A percentile compares a stretch with the other conserved stretches of the same genome.
Conservation (phyloP, 306 rosid species). For the Quercus robur region DNA sequence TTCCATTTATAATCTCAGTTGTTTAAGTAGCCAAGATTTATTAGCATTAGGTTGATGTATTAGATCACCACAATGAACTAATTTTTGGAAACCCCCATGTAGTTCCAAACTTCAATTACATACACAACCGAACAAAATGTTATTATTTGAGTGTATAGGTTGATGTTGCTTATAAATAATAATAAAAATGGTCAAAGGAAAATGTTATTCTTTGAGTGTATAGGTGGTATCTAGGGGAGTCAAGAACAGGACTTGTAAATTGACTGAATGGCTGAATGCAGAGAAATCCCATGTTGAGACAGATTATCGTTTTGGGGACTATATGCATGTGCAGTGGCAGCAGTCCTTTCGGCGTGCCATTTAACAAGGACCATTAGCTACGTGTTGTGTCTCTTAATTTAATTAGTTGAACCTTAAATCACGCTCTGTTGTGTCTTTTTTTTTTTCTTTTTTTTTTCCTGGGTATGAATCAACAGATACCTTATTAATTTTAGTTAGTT, state of each 20-base stretch:
- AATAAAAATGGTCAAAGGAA: too few species aligned
- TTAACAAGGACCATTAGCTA: conserved; percentile 1
- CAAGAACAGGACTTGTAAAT: conserved; percentile 14
- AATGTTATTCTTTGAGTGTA: neutral
- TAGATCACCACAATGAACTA: too few species aligned
- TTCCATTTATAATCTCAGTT: too few species aligned
- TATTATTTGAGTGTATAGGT: conserved; percentile 9
- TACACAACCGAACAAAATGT: too few species aligned
- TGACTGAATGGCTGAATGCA: neutral
- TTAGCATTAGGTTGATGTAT: too few species aligned
- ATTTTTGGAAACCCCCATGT: too few species aligned
- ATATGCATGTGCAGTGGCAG: neutral
- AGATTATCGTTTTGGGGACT: neutral
- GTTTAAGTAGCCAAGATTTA: too few species aligned
- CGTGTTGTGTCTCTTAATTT: neutral
- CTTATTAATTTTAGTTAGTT: too few species aligned
- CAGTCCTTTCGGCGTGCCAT: conserved; percentile 12
- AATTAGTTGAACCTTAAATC: neutral
- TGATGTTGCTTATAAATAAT: too few species aligned
- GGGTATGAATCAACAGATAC: too few species aligned
- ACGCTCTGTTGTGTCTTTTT: conserved; percentile 4
- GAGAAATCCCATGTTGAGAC: neutral
- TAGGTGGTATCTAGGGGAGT: conserved; percentile 31
- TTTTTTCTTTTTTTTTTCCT: neutral
- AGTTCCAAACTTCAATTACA: too few species aligned